Evolutionary conservation across 352 stramenopile species (phyloP).

Genomic region (Globisporangium alternatum): DNA sequence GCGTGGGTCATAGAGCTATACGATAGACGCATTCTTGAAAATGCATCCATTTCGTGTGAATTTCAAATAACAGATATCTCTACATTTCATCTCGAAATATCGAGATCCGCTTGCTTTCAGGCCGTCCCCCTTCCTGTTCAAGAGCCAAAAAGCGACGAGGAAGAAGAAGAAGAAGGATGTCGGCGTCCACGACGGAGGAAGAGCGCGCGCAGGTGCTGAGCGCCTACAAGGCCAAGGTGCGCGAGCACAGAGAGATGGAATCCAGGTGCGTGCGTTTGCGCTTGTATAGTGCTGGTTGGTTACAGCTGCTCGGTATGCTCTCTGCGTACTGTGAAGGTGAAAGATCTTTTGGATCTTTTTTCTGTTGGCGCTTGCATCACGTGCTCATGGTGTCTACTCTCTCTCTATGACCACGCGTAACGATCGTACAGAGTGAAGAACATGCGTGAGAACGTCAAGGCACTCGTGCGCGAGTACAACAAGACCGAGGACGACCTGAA

Average conservation of each 20-base stretch:
- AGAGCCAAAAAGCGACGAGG: not conserved
- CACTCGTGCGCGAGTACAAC: constrained; percentile 96
- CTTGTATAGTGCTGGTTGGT: not conserved
- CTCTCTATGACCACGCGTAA: not conserved
- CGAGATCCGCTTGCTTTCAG: no score
- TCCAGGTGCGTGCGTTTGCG: constrained; percentile 65
- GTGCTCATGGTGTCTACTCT: not conserved
- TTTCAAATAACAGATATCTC: no score
- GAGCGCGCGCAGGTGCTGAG: constrained; percentile 93
- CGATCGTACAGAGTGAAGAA: constrained; percentile 88
- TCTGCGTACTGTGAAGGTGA: not conserved
- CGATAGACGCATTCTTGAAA: not conserved
- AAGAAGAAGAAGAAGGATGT: constrained; percentile 37
- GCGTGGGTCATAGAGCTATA: not conserved
- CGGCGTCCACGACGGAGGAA: constrained; percentile 64
- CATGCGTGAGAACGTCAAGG: constrained; percentile 95
- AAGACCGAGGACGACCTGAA: constrained; percentile 99
- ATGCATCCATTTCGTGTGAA: no score
- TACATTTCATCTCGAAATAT: no score
- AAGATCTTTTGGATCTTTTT: constrained; percentile 16
- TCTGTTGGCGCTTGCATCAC: not conserved
- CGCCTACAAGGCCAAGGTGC: constrained; percentile 95
- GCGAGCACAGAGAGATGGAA: constrained; percentile 96
- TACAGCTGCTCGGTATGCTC: not conserved
- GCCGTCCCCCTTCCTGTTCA: no score